A percentile compares a stretch with the other conserved stretches of the same genome.
phyloP scores from a whole-genome alignment of 2,329 filamentous ascomycete genomes.

The Botrytis byssoidea region DNA sequence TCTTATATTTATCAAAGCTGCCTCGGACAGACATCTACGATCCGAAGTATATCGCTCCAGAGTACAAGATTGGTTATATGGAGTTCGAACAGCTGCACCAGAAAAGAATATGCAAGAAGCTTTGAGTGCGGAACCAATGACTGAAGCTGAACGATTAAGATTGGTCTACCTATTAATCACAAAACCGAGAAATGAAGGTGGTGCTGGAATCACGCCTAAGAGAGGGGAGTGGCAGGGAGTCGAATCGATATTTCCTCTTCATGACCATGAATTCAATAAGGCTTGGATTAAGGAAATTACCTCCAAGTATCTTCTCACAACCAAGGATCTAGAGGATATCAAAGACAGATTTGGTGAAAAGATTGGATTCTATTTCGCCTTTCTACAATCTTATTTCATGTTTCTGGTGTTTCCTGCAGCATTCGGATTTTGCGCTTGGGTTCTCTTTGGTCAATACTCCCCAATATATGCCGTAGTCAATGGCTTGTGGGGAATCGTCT shows the following conservation, averaged over 20 bases:
- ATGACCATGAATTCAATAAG: constrained; percentile 73
- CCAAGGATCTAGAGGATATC: constrained; percentile 69
- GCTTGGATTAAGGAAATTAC: constrained; percentile 74
- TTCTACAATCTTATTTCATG: constrained; percentile 84
- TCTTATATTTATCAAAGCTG: constrained; percentile 79
- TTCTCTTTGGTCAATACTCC: constrained; percentile 82
- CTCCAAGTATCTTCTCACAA: constrained; percentile 65
- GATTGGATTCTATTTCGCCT: constrained; percentile 94
- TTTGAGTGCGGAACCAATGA: constrained; percentile 72
- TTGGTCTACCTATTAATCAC: constrained; percentile 85
- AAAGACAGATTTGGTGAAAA: constrained; percentile 76
- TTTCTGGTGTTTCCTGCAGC: constrained; percentile 80
- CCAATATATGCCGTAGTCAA: constrained; percentile 74
- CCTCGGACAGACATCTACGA: constrained; percentile 70
- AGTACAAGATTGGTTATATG: constrained; percentile 91
- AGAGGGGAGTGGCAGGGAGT: constrained; percentile 71
- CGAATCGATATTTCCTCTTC: constrained; percentile 73
- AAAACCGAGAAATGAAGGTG: constrained; percentile 69
- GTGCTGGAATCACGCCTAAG: constrained; percentile 72
- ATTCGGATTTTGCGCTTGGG: constrained; percentile 74
- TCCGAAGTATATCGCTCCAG: constrained; percentile 83
- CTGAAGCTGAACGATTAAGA: constrained; percentile 82
- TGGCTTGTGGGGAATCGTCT: constrained; percentile 82
- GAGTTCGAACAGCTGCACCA: constrained; percentile 75
- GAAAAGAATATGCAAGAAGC: constrained; percentile 67